These are phyloP conservation scores for Neurospora terricola DNA, from an alignment of 495 filamentous ascomycete species.

Conservation along the genomic window DNA sequence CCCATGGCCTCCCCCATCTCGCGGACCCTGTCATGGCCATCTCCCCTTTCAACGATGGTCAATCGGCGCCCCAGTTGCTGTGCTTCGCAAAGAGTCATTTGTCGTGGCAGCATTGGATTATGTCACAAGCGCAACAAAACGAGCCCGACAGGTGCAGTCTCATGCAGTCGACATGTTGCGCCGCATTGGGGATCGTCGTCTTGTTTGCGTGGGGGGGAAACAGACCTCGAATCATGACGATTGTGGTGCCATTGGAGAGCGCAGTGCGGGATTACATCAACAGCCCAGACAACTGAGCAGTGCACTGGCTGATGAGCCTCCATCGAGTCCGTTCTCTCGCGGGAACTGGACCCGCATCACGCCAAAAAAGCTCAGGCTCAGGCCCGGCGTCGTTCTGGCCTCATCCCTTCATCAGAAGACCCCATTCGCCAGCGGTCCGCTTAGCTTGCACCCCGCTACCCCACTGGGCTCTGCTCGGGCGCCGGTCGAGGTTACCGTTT, in stretches of 20 bases:
- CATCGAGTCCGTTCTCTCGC: not conserved
- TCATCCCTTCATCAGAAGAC: not conserved
- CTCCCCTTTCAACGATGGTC: not conserved
- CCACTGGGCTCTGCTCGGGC: slow-evolving; percentile 11
- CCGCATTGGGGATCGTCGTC: not conserved
- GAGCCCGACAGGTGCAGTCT: not conserved
- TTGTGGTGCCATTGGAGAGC: not conserved
- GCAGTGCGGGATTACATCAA: not conserved
- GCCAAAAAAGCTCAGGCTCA: not conserved
- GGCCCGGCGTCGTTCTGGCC: not conserved
- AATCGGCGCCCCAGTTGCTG: not conserved
- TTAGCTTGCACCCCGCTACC: slow-evolving; percentile 19
- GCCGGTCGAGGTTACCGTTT: not conserved
- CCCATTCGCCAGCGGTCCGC: slow-evolving; percentile 7
- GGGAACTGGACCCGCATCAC: slow-evolving; percentile 6
- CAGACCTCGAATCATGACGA: not conserved
- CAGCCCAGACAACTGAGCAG: not conserved
- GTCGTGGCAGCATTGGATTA: not conserved
- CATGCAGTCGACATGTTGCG: not conserved
- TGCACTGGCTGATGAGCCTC: not conserved
- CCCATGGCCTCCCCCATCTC: not conserved
- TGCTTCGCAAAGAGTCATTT: not conserved
- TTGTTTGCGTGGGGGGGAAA: not conserved
- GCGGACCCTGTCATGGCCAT: not conserved
- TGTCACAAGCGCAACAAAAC: not conserved